Conservation (phyloP, 2,329 filamentous ascomycete species). For the Nigrospora sphaerica region DNA sequence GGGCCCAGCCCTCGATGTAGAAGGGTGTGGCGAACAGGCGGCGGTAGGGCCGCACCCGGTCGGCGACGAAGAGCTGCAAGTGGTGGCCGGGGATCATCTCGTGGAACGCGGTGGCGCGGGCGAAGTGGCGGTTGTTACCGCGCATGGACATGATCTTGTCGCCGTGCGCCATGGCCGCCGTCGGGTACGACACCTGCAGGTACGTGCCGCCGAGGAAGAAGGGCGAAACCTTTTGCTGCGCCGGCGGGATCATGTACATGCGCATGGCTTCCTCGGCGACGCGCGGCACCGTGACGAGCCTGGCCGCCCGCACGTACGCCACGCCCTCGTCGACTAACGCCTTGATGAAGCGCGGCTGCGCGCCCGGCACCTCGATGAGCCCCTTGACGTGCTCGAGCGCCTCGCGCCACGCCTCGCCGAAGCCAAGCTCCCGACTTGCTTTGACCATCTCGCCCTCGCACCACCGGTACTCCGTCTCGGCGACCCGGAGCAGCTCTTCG, state of each 20-base stretch:
- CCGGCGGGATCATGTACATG: constrained; percentile 50
- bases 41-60: constrained; percentile 40
- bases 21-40: constrained; percentile 49
- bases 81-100: constrained; percentile 55
- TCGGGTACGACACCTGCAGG: constrained; percentile 52
- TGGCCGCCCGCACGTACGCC: constrained; percentile 42
- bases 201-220: constrained; percentile 51
- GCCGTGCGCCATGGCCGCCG: constrained; percentile 41
- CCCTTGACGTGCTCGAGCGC: constrained; percentile 51
- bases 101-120: constrained; percentile 53
- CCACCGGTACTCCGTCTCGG: constrained; percentile 44
- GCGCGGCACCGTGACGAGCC: constrained; percentile 47
- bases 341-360: constrained; percentile 45
- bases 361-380: constrained; percentile 43
- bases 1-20: constrained; percentile 53
- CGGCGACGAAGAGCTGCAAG: constrained; percentile 42
- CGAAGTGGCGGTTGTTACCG: constrained; percentile 51
- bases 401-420: constrained; percentile 38
- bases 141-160: constrained; percentile 54
- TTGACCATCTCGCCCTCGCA: constrained; percentile 47
- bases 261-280: constrained; percentile 46
- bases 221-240: constrained; percentile 45
- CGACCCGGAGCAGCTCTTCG: constrained; percentile 46
- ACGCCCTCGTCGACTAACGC: constrained; percentile 43
- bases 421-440: constrained; percentile 40